phyloP scores from a whole-genome alignment of 805 yeast species.

The Ogataea parapolymorpha region DNA sequence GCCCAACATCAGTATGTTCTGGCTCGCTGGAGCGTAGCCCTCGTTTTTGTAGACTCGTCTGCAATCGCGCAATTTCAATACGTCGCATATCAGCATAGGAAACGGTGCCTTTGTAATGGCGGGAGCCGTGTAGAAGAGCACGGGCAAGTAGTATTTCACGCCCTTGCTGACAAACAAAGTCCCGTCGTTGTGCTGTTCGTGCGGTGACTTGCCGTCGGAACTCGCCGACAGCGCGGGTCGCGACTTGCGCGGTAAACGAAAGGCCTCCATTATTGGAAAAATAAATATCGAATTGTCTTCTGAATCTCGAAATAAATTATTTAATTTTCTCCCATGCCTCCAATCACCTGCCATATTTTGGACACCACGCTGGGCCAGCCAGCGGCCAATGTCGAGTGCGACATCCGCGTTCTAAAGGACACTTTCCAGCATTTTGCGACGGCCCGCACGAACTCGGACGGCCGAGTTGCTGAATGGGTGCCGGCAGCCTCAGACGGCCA shows the following conservation, averaged over 20 bases:
- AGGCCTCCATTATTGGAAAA: neutral
- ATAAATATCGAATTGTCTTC: too few species aligned
- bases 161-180: conserved; percentile 25
- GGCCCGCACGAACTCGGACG: conserved; percentile 74
- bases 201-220: conserved; percentile 4
- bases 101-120: conserved; percentile 25
- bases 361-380: conserved; percentile 86
- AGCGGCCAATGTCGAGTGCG: conserved; percentile 71
- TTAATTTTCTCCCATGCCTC: conserved; percentile 30
- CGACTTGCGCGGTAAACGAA: neutral
- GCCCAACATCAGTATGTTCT: conserved; percentile 30
- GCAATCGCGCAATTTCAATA: conserved; percentile 20
- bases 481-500: conserved; percentile 30
- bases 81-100: conserved; percentile 34
- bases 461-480: conserved; percentile 70
- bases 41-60: conserved; percentile 27
- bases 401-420: conserved; percentile 40
- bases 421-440: conserved; percentile 50
- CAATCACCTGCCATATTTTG: conserved; percentile 85
- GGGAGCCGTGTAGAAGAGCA: conserved; percentile 33
- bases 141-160: conserved; percentile 34
- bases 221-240: neutral
- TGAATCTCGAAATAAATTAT: neutral
- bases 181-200: conserved; percentile 22
- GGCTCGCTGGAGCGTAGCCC: conserved; percentile 17